Conservation (phyloP, 495 filamentous ascomycete genomes). For the Tuber umbilicatum region DNA sequence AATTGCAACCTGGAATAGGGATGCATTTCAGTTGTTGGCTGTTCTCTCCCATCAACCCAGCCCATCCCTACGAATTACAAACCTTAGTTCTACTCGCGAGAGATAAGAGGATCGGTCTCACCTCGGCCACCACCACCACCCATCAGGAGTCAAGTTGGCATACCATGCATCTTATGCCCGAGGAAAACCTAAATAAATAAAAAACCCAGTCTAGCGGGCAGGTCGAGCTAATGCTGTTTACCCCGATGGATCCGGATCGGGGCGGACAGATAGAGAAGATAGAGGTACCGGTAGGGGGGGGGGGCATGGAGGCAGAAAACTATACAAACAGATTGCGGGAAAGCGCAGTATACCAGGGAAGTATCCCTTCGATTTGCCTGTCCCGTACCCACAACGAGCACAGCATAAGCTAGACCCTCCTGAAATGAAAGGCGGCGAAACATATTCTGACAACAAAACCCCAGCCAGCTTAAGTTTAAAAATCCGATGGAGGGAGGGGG, state of each 20-base stretch:
- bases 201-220: background rate
- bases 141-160: background rate
- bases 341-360: background rate
- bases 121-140: background rate
- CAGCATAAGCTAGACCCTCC: background rate
- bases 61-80: background rate
- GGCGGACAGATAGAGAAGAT: background rate
- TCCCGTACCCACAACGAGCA: background rate
- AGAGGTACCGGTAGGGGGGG: background rate
- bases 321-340: slow-evolving; percentile 4
- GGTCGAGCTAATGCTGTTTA: background rate
- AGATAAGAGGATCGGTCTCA: background rate
- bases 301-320: background rate
- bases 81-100: background rate
- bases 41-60: background rate
- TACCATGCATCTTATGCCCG: background rate
- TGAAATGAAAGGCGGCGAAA: background rate
- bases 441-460: slow-evolving; percentile 4
- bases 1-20: slow-evolving; percentile 3
- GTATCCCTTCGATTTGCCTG: background rate
- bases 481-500: background rate
- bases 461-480: background rate
- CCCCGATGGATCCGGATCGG: background rate
- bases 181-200: background rate
- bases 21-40: background rate